Conservation (phyloP, 2,329 filamentous ascomycete species). For the Cytospora piceae region DNA sequence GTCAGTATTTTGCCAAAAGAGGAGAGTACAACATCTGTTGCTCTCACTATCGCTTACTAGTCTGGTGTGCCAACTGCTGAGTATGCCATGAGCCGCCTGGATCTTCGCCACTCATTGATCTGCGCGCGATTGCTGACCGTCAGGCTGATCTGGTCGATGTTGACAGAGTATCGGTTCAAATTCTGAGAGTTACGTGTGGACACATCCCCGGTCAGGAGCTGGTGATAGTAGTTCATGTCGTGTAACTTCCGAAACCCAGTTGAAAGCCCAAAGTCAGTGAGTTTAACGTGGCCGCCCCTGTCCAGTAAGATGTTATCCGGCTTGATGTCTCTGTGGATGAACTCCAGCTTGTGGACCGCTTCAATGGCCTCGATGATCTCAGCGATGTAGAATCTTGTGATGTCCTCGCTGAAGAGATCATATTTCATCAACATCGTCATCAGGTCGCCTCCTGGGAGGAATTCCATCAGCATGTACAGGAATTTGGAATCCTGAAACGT, state of each 20-base stretch:
- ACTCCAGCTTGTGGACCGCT: slow-evolving; percentile 78
- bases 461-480: slow-evolving; percentile 82
- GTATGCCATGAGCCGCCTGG: slow-evolving; percentile 78
- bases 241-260: slow-evolving; percentile 80
- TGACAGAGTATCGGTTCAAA: slow-evolving; percentile 72
- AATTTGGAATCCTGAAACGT: slow-evolving; percentile 79
- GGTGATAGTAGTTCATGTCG: slow-evolving; percentile 78
- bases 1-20: no score
- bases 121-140: slow-evolving; percentile 78
- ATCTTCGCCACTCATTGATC: slow-evolving; percentile 82
- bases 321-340: slow-evolving; percentile 82
- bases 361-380: slow-evolving; percentile 81
- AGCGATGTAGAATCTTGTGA: slow-evolving; percentile 83
- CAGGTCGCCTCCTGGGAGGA: slow-evolving; percentile 77
- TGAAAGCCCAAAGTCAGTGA: slow-evolving; percentile 80
- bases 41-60: slow-evolving; percentile 39
- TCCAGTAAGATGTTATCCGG: slow-evolving; percentile 81
- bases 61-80: slow-evolving; percentile 80
- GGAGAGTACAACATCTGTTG: no score
- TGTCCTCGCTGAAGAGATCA: slow-evolving; percentile 80
- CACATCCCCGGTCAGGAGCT: slow-evolving; percentile 59
- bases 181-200: slow-evolving; percentile 41
- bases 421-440: slow-evolving; percentile 89
- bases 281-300: slow-evolving; percentile 76
- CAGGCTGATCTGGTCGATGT: slow-evolving; percentile 77